A percentile compares a stretch with the other conserved stretches of the same genome.
Evolutionary conservation across 139 green algal genomes (phyloP).

Genomic region (Micractinium sp.): DNA sequence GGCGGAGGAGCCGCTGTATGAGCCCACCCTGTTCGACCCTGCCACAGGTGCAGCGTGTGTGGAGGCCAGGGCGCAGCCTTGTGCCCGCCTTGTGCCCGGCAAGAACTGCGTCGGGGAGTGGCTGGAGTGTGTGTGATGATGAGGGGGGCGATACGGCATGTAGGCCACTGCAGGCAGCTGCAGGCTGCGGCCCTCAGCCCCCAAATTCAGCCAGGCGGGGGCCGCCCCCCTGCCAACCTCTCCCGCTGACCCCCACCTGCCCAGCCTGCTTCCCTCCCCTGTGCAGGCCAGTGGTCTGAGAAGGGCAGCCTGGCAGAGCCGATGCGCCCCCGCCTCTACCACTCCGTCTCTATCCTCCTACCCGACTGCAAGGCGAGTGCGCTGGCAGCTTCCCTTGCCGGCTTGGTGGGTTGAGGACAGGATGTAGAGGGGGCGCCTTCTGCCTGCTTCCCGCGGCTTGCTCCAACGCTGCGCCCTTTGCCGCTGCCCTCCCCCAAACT

Average conservation of each 20-base stretch:
- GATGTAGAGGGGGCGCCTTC: no score
- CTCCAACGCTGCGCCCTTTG: no score
- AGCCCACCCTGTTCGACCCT: slow-evolving; percentile 2
- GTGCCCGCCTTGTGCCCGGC: no score
- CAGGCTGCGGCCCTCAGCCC: no score
- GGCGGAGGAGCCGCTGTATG: neutral
- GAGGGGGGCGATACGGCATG: neutral
- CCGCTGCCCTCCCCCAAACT: no score
- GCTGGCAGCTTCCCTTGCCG: no score
- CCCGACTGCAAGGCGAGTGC: neutral
- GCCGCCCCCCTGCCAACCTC: no score
- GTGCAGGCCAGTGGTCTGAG: neutral
- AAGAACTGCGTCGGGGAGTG: neutral
- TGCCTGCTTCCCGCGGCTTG: no score
- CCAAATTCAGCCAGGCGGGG: no score
- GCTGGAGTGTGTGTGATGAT: neutral
- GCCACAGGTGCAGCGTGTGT: neutral
- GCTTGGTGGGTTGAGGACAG: no score
- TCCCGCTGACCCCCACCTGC: neutral
- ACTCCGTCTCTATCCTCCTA: neutral
- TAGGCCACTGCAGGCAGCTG: no score
- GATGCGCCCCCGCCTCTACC: slow-evolving; percentile 21
- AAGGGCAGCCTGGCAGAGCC: neutral
- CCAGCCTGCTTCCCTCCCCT: neutral
- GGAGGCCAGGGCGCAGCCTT: neutral